Evolutionary conservation across 352 stramenopile genomes (phyloP), one percentile per base, ranked within the genome.

Genomic region (Pythium dissotocum): DNA sequence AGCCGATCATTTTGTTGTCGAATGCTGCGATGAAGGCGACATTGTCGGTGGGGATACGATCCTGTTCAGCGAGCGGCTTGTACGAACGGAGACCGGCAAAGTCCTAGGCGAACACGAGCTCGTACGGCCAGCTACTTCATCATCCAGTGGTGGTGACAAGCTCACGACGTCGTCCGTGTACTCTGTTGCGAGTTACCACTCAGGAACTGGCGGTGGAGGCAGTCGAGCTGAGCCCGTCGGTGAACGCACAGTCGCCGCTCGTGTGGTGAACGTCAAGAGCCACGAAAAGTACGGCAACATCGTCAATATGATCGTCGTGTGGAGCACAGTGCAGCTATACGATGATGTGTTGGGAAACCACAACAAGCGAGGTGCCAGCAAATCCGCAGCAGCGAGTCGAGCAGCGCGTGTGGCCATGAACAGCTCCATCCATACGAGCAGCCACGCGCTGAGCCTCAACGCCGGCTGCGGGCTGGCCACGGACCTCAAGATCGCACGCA

Each of bases 21-120:
- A 95, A 75, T 91, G 83, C 44, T 74, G 68, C 14, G 80, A 85
- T 48, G 77, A 84, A 24, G 90, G 89, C 32, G 90, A 97, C 55
- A 67, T 97, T 28, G 89, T 97, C 13, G 73, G 82, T 0, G 91
- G 92, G 9, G 93, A 98, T 65, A 95, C 88, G 30, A 91, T 97
- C 5, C 83, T 98, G 49, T 97, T 98, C 63, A 96, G 89, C 26
- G 92, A 98, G 70, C 84, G 93, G 18, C 80, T 98, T n/a, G 83
- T 90, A 54, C 78, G 75, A 28, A 79, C 51, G n/a, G 75, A 73
- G 35, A 73, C 61, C 13, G 71, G 59, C 36, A 80, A 85, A 68
- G 77, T 77, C 58, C 62, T 69, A 36, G 61, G 59, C 56, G 70
- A 75, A 71, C 69, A 61, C 14, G 63, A 78, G 64, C 63, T 67